Evolutionary conservation across 1,284 basidiomycete species (phyloP), one percentile per base, ranked within the genome.

Genomic region (Rhodotorula sp.): DNA sequence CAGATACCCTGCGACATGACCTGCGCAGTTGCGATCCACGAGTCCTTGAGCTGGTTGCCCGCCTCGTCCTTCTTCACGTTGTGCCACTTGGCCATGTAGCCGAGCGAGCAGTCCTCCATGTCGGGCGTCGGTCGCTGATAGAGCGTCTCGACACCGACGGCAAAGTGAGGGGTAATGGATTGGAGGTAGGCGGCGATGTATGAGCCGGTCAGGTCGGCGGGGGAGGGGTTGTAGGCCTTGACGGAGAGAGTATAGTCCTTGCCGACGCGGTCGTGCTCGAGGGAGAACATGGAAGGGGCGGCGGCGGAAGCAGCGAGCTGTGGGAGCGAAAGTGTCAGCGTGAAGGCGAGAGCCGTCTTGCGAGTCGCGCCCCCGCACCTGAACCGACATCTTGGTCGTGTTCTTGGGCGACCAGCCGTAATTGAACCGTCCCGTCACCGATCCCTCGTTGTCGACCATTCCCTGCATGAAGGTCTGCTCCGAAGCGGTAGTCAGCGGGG

Each of bases 231-330:
- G 80, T 96, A 86, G 28, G 91, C 88, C 81, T 98, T 98, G 76
- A 88, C 78, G 81, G 94, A 95, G 66, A 94, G 77, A 66, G 87
- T 88, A 82, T 90, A 97, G 82, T 99, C 96, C 66, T 84, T 84
- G 57, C 94, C 95, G 77, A 88, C 86, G 80, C 91, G 91, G 81
- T 99, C 96, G 79, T 99, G 96, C 82, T 99, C 96, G 60, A 96
- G 76, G 79, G 95, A 92, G 70, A 92, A 82, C 89, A 94, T 91
- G 77, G 89, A 93, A 79, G 93, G 91, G 10, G 69, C 44, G 22
- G 55, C 40, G 47, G 66, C 31, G 10, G 62, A 57, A 10, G 64
- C 47, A 24, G 63, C 59, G 30, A 71, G 63, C 63, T 71, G 34
- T 22, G 13, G 15, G 40, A 9, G 28, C 9, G 37, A 34, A 15